Evolutionary conservation across 495 filamentous ascomycete species (phyloP).

Genomic region (Podospora australis): DNA sequence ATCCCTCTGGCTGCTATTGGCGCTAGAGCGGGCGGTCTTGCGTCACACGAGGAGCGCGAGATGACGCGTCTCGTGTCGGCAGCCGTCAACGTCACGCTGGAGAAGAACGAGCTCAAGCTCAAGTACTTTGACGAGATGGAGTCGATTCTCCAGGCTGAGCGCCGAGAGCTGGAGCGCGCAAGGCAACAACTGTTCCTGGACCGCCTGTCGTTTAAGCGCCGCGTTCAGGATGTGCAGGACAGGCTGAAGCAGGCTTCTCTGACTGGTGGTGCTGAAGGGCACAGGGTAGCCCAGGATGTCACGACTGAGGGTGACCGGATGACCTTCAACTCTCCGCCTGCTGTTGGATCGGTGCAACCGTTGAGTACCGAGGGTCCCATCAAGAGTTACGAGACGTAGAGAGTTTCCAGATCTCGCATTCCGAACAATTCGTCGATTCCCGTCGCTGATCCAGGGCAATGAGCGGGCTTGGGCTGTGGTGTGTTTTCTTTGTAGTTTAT

Average conservation of each 20-base stretch:
- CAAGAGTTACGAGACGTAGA: constrained; percentile 46
- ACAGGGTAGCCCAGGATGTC: constrained; percentile 44
- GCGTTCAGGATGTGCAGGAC: constrained; percentile 76
- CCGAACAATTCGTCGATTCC: no score
- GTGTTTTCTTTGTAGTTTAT: not conserved
- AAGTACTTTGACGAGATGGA: constrained; percentile 97
- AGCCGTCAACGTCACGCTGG: constrained; percentile 75
- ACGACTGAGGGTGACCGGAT: constrained; percentile 49
- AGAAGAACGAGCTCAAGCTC: constrained; percentile 78
- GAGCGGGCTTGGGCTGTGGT: no score
- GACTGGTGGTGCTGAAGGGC: constrained; percentile 54
- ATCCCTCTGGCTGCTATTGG: constrained; percentile 80
- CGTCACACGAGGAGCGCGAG: constrained; percentile 91
- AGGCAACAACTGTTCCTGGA: constrained; percentile 92
- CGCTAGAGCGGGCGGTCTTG: constrained; percentile 77
- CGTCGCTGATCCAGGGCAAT: no score
- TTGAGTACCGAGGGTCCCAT: constrained; percentile 55
- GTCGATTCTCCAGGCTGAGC: constrained; percentile 79
- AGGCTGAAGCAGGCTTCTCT: constrained; percentile 56
- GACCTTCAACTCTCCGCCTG: constrained; percentile 51
- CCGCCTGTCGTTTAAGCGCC: constrained; percentile 79
- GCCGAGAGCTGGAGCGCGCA: constrained; percentile 82
- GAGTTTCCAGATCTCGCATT: no score
- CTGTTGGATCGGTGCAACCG: constrained; percentile 50
- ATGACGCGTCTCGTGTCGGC: constrained; percentile 87